Evolutionary conservation across 495 filamentous ascomycete species (phyloP).

Genomic region (Sporormia fimetaria): DNA sequence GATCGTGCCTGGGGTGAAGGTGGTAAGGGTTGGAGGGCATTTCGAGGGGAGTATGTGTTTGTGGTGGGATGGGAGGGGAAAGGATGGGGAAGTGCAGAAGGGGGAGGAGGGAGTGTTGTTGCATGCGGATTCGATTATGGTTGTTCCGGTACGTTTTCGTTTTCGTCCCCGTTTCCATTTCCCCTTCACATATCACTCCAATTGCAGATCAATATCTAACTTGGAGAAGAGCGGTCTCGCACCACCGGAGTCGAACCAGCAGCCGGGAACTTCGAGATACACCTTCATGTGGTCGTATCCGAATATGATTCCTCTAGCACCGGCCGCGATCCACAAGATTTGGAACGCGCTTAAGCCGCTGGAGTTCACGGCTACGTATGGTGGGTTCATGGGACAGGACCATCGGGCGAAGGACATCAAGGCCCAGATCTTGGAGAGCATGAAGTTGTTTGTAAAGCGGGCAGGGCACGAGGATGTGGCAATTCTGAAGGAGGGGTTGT

Average conservation of each 20-base stretch:
- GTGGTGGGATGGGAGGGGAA: constrained; percentile 43
- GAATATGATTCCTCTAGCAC: constrained; percentile 65
- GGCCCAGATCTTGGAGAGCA: constrained; percentile 56
- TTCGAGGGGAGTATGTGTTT: constrained; percentile 60
- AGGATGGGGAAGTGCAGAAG: too few relatives aligned
- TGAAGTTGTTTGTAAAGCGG: constrained; percentile 48
- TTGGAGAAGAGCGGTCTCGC: too few relatives aligned
- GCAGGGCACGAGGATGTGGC: constrained; percentile 18
- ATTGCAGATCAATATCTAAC: constrained; percentile 32
- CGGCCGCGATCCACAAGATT: constrained; percentile 42
- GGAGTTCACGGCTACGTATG: constrained; percentile 53
- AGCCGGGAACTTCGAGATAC: constrained; percentile 48
- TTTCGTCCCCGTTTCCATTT: not conserved
- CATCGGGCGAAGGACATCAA: constrained; percentile 48
- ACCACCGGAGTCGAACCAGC: too few relatives aligned
- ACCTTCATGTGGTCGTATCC: constrained; percentile 71
- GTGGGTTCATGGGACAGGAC: constrained; percentile 51
- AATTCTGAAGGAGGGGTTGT: constrained; percentile 10
- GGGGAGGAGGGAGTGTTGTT: too few relatives aligned
- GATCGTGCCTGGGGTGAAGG: constrained; percentile 44
- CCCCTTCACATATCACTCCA: not conserved
- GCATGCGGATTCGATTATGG: constrained; percentile 61
- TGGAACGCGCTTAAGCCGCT: constrained; percentile 44
- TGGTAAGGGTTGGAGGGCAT: constrained; percentile 59
- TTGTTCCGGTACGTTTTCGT: constrained; percentile 41